These are phyloP conservation scores for Aurantiochytrium sp. DNA, from an alignment of 108 stramenopile genomes.

Conservation along the genomic window DNA sequence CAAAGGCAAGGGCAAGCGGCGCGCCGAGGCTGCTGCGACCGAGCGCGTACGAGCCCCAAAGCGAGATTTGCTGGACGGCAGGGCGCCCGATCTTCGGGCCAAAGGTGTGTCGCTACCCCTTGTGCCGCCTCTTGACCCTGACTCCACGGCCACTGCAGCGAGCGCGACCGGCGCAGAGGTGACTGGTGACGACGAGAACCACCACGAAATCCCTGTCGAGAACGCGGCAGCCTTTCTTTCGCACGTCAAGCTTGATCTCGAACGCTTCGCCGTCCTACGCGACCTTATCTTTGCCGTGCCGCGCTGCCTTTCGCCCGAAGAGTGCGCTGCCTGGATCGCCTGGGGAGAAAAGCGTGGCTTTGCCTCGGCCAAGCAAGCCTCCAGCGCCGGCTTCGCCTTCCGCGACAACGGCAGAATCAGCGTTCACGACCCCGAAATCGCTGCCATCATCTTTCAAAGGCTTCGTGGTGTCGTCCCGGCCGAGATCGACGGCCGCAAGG, in stretches of 20 bases:
- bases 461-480: conserved; percentile 23
- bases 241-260: neutral
- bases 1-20: neutral
- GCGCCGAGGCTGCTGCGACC: neutral
- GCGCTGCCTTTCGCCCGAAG: conserved; percentile 41
- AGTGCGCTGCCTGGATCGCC: conserved; percentile 71
- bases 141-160: neutral
- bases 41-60: neutral
- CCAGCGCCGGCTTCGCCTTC: conserved; percentile 61
- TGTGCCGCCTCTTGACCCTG: neutral
- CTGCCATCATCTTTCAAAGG: conserved; percentile 29
- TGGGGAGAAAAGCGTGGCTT: conserved; percentile 54
- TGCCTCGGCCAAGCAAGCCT: conserved; percentile 52
- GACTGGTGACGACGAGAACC: neutral
- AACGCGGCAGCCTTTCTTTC: neutral
- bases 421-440: conserved; percentile 24
- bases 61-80: neutral
- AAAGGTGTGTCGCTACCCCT: neutral
- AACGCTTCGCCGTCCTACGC: neutral
- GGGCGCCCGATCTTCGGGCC: neutral
- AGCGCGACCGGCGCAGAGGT: neutral
- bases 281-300: neutral
- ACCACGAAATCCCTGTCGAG: neutral
- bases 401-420: conserved; percentile 56
- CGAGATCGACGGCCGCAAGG: conserved; percentile 29